Evolutionary conservation across 306 rosid genomes (phyloP).

Genomic region (Vachellia pachyceras): DNA sequence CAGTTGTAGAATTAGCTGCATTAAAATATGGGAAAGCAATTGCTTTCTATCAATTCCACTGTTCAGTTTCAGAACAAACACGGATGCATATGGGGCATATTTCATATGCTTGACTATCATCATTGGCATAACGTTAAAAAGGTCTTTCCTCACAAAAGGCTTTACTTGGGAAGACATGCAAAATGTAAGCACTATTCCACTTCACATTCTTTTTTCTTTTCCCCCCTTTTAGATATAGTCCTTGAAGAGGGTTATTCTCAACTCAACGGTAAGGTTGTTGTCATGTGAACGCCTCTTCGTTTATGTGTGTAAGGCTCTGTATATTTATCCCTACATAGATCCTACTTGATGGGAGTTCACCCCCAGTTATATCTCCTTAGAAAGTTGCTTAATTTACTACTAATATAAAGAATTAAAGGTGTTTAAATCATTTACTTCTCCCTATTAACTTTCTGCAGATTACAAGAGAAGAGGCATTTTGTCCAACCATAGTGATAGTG

Average conservation of each 20-base stretch:
- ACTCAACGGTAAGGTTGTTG: no score
- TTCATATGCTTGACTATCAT: constrained; percentile 67
- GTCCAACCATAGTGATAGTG: neutral
- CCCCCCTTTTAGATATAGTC: neutral
- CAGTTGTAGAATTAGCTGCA: neutral
- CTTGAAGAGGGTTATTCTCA: no score
- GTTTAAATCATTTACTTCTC: neutral
- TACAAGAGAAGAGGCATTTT: neutral
- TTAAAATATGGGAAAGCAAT: constrained; percentile 61
- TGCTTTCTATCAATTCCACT: constrained; percentile 51
- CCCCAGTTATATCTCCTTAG: neutral
- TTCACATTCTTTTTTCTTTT: constrained; percentile 29
- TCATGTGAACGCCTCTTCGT: no score
- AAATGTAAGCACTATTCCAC: constrained; percentile 34
- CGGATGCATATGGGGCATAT: constrained; percentile 77
- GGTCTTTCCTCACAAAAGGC: constrained; percentile 51
- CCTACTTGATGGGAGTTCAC: no score
- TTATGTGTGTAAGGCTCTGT: no score
- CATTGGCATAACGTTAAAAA: constrained; percentile 59
- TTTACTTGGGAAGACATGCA: constrained; percentile 42
- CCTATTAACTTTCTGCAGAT: constrained; percentile 19
- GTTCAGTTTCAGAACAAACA: constrained; percentile 49
- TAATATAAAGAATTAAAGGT: neutral
- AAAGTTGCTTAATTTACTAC: neutral
- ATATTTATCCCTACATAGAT: no score